Base-by-base conservation (phyloP, 2,329 filamentous ascomycete genomes). In the Arthrinium puccinioides region DNA sequence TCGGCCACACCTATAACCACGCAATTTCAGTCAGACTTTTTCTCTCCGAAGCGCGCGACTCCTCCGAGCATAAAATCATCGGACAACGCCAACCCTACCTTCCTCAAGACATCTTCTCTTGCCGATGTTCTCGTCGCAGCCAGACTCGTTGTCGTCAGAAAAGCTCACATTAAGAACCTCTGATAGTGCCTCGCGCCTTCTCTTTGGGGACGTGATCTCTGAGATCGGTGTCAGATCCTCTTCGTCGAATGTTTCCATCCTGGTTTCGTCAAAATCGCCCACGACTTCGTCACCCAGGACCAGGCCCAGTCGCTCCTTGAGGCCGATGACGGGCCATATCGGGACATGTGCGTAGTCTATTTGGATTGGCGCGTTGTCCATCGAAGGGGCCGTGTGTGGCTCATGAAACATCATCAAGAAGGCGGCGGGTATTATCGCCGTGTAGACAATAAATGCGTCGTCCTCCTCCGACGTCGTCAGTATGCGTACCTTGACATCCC, bases 281-380 rank as follows among this genome's bases (percentile, higher is more conserved):
- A 73, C 67, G 10, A 76, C 45, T 4, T 74, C 70, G 14, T 56
- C 52, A 7, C 74, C 73, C 0, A 79, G 55, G 4, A 70, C 74
- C 43, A 65, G 64, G 26, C 70, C 71, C 1, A 79, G 59, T 6
- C 74, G 66, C 50, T 77, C 72, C 41, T 69, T 67, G 6, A 79
- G 61, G 4, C 73, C 74, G 1, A 74, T 49, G 6, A 76, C 61
- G 0, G 74, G 74, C 70, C 71, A 77, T 19, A 71, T 61, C 0
- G 69, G 67, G 2, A 78, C 69, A 7, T 62, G 62, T 2, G 60
- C 59, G 49, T 70, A 68, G 23, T 67, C 59, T 15, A 78, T 68
- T 24, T 56, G 56, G 41, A 78, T 54, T 3, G 63, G 62, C 4
- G 56, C 32, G n/a, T n/a, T n/a, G 11, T 52, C 47, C 5, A 50